Conservation (phyloP, 2,329 filamentous ascomycete species). For the Apiospora kogelbergensis region DNA sequence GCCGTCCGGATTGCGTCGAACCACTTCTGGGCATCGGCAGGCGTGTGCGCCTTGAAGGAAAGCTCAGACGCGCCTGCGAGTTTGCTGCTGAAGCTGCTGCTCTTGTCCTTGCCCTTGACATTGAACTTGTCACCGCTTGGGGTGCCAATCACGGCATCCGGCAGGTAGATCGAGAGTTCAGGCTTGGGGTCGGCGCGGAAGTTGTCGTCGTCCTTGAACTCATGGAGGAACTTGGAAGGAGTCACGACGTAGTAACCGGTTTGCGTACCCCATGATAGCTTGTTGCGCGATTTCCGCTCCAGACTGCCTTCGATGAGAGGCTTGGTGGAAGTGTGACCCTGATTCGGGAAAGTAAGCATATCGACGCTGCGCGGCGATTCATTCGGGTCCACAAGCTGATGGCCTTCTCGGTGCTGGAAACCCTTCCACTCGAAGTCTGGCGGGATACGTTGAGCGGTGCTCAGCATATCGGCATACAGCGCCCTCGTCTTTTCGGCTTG, state of each 20-base stretch:
- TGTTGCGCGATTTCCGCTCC: constrained; percentile 87
- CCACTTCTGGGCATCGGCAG: constrained; percentile 82
- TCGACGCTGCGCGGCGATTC: constrained; percentile 72
- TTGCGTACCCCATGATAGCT: constrained; percentile 74
- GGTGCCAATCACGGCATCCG: constrained; percentile 77
- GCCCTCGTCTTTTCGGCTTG: constrained; percentile 80
- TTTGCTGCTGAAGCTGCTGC: constrained; percentile 77
- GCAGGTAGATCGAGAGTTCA: constrained; percentile 87
- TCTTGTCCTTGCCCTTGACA: constrained; percentile 91
- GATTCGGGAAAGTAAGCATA: constrained; percentile 82
- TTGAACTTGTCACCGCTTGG: constrained; percentile 82
- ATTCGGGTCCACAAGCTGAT: constrained; percentile 75
- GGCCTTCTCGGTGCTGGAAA: constrained; percentile 71
- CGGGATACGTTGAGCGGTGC: constrained; percentile 73
- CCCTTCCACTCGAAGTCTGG: constrained; percentile 89
- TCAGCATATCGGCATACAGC: constrained; percentile 82
- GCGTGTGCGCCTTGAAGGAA: constrained; percentile 81
- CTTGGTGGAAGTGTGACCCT: constrained; percentile 76
- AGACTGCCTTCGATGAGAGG: constrained; percentile 84
- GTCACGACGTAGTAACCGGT: constrained; percentile 89
- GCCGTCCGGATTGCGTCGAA: constrained; percentile 68
- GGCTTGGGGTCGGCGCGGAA: constrained; percentile 71
- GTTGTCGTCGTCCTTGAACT: constrained; percentile 91
- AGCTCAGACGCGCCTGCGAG: constrained; percentile 79
- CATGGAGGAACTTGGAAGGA: constrained; percentile 84